Evolutionary conservation across 768 basidiomycete species (phyloP).

Genomic region (Russula sp.): DNA sequence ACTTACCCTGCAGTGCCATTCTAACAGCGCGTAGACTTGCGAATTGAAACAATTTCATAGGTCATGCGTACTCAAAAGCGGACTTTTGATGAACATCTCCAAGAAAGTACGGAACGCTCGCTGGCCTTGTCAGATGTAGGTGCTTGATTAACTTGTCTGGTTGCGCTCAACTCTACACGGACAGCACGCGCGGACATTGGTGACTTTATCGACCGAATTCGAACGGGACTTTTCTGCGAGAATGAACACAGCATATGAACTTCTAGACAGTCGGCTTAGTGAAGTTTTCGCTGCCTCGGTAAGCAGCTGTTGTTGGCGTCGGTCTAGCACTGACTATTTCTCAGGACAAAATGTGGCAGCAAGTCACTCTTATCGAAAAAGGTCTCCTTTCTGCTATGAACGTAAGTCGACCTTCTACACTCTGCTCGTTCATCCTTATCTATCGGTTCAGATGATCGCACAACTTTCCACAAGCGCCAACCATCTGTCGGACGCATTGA

Average conservation of each 20-base stretch:
- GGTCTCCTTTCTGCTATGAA: constrained; percentile 11
- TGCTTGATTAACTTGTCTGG: background rate
- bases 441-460: constrained; percentile 6
- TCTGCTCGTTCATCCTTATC: background rate
- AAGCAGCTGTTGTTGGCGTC: background rate
- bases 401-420: constrained; percentile 1
- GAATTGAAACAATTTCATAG: background rate
- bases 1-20: background rate
- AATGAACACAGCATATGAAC: constrained; percentile 4
- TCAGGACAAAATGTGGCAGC: constrained; percentile 15
- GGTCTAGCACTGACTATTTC: background rate
- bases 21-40: background rate
- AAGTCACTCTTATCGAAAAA: constrained; percentile 4
- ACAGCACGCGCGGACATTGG: constrained; percentile 9
- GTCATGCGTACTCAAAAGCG: constrained; percentile 11
- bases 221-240: constrained; percentile 9
- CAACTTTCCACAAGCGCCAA: background rate
- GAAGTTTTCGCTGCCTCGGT: constrained; percentile 5
- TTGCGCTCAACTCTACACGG: background rate
- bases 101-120: constrained; percentile 9
- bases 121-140: constrained; percentile 15
- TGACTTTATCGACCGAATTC: constrained; percentile 12
- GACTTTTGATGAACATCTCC: constrained; percentile 12
- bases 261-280: constrained; percentile 6
- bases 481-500: constrained; percentile 6